A percentile compares a stretch with the other conserved stretches of the same genome.
These are phyloP conservation scores for Gastrodia elata DNA, from an alignment of 106 monocot genomes.

Conservation along the genomic window DNA sequence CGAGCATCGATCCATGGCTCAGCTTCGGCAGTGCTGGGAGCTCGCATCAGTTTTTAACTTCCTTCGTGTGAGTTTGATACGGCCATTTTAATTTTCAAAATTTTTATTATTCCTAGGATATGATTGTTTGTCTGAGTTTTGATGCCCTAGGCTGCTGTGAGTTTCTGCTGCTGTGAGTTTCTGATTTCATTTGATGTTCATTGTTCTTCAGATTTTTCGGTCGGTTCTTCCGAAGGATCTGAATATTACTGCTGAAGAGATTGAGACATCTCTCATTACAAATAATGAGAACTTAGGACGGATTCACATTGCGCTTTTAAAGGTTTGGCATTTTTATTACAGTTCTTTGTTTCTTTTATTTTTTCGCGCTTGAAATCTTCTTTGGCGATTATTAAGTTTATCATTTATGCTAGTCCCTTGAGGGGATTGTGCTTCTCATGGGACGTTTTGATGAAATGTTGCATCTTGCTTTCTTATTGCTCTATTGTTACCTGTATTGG, in stretches of 20 bases:
- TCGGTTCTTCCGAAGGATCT: slow-evolving; percentile 27
- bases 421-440: neutral
- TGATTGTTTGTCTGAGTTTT: neutral
- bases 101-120: neutral
- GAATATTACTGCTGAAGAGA: slow-evolving; percentile 47
- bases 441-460: neutral
- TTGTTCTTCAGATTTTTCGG: slow-evolving; percentile 40
- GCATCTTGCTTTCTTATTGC: neutral
- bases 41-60: slow-evolving; percentile 60
- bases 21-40: slow-evolving; percentile 58
- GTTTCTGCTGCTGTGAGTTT: neutral
- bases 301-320: slow-evolving; percentile 52
- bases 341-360: neutral
- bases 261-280: slow-evolving; percentile 38
- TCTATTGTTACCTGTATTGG: neutral
- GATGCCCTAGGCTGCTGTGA: neutral
- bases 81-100: neutral
- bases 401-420: neutral
- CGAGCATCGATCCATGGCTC: slow-evolving; percentile 10
- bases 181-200: neutral
- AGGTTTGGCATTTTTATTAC: slow-evolving; percentile 15
- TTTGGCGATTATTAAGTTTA: neutral
- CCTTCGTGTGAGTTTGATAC: slow-evolving; percentile 23
- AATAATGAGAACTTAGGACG: slow-evolving; percentile 24
- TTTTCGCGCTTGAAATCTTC: neutral